These are phyloP conservation scores for Umbilicaria muhlenbergii DNA, from an alignment of 495 filamentous ascomycete species.

Conservation along the genomic window DNA sequence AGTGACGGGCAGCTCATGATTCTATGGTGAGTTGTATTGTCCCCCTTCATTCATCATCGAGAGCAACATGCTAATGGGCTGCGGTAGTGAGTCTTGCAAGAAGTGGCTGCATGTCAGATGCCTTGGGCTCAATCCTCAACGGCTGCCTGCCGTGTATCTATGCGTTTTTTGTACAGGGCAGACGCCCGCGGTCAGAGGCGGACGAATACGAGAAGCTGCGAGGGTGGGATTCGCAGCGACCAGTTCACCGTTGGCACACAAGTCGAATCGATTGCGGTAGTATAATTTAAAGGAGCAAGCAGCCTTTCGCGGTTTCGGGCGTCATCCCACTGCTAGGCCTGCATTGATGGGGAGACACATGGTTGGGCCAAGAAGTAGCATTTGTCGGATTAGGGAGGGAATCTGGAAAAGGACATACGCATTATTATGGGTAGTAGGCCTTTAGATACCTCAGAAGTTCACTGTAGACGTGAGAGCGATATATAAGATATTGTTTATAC, in stretches of 20 bases:
- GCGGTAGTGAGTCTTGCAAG: constrained; percentile 61
- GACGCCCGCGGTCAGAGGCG: constrained; percentile 50
- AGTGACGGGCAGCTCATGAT: constrained; percentile 61
- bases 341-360: too few relatives aligned
- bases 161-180: constrained; percentile 62
- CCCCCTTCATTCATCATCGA: not conserved
- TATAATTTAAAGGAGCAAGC: not conserved
- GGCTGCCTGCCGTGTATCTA: constrained; percentile 58
- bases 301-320: too few relatives aligned
- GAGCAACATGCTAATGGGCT: constrained; percentile 4
- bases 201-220: constrained; percentile 42
- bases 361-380: too few relatives aligned
- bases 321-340: too few relatives aligned
- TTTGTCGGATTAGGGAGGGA: too few relatives aligned
- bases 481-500: too few relatives aligned
- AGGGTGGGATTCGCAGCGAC: constrained; percentile 27
- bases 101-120: constrained; percentile 76
- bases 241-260: constrained; percentile 49
- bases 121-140: constrained; percentile 48
- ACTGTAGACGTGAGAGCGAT: too few relatives aligned
- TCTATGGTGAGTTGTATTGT: constrained; percentile 46
- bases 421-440: too few relatives aligned
- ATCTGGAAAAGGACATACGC: too few relatives aligned
- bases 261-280: constrained; percentile 38
- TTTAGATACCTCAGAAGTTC: too few relatives aligned